Evolutionary conservation across 2,329 filamentous ascomycete genomes (phyloP).

Genomic region (Hymenotorrendiella dingleyae): DNA sequence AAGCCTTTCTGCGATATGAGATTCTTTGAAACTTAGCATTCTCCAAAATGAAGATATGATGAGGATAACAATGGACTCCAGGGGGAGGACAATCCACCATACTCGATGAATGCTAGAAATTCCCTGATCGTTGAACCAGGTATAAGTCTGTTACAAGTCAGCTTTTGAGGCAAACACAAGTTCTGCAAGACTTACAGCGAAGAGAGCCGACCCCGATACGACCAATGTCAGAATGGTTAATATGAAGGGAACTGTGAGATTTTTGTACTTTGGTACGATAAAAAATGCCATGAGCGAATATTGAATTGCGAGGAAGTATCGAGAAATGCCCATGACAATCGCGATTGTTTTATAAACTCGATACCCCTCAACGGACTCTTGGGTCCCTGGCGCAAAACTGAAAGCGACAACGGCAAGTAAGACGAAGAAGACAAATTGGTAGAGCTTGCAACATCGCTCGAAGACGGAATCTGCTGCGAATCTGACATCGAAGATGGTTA

Average conservation of each 20-base stretch:
- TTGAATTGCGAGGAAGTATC: constrained; percentile 32
- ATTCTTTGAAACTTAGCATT: constrained; percentile 49
- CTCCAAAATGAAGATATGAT: constrained; percentile 42
- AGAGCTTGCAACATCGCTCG: constrained; percentile 45
- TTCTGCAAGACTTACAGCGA: constrained; percentile 29
- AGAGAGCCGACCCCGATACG: constrained; percentile 31
- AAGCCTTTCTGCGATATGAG: constrained; percentile 51
- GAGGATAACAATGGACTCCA: constrained; percentile 43
- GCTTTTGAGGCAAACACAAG: not conserved
- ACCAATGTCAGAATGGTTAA: constrained; percentile 30
- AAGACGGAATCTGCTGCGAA: constrained; percentile 49
- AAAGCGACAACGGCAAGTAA: constrained; percentile 40
- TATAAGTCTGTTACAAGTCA: constrained; percentile 31
- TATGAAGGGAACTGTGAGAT: constrained; percentile 22
- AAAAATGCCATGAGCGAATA: constrained; percentile 33
- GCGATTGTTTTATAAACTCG: constrained; percentile 24
- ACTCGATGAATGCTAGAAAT: constrained; percentile 17
- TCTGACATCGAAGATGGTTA: constrained; percentile 51
- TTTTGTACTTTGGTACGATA: constrained; percentile 26
- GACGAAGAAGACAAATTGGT: constrained; percentile 49
- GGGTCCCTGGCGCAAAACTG: constrained; percentile 8
- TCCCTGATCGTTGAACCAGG: constrained; percentile 20
- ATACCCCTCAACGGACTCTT: constrained; percentile 4
- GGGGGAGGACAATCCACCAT: constrained; percentile 44
- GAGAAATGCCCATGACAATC: constrained; percentile 31